Conservation (phyloP, 116 monocot species). For the Papilionanthe hybrid region DNA sequence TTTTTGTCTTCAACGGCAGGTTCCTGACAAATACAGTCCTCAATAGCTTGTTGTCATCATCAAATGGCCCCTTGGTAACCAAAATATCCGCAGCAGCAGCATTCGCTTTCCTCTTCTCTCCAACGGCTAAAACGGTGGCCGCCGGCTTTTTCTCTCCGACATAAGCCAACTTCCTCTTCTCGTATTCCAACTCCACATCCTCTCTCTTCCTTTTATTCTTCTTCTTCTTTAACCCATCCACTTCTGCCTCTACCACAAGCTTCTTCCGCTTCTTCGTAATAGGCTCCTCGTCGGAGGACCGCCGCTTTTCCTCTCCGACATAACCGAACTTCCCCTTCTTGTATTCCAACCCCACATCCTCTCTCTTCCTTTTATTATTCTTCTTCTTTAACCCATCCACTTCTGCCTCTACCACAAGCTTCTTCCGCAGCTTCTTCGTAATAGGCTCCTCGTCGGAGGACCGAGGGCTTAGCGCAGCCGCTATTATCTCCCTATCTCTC, state of each 20-base stretch:
- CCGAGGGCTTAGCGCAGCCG: not conserved
- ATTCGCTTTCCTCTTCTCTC: slow-evolving; percentile 68
- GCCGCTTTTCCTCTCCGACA: not conserved
- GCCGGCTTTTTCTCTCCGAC: not conserved
- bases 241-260: slow-evolving; percentile 3
- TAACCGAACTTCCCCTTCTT: slow-evolving; percentile 27
- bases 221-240: slow-evolving; percentile 13
- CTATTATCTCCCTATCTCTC: slow-evolving; percentile 1
- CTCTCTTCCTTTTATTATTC: slow-evolving; percentile 44
- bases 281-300: not conserved
- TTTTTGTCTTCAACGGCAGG: slow-evolving; percentile 65
- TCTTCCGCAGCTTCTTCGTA: slow-evolving; percentile 22
- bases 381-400: slow-evolving; percentile 14
- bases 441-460: slow-evolving; percentile 2
- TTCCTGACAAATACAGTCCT: slow-evolving; percentile 93
- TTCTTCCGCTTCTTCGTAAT: slow-evolving; percentile 25
- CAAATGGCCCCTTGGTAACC: slow-evolving; percentile 40
- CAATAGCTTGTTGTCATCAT: slow-evolving; percentile 86
- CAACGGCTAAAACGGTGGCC: slow-evolving; percentile 19
- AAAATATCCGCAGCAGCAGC: slow-evolving; percentile 28
- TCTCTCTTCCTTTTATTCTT: slow-evolving; percentile 46
- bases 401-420: slow-evolving; percentile 5
- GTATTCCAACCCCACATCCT: slow-evolving; percentile 34
- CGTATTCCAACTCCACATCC: slow-evolving; percentile 37
- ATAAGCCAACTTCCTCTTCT: slow-evolving; percentile 23